Evolutionary conservation across 2,329 filamentous ascomycete genomes (phyloP).

Genomic region (Microsporum canis): DNA sequence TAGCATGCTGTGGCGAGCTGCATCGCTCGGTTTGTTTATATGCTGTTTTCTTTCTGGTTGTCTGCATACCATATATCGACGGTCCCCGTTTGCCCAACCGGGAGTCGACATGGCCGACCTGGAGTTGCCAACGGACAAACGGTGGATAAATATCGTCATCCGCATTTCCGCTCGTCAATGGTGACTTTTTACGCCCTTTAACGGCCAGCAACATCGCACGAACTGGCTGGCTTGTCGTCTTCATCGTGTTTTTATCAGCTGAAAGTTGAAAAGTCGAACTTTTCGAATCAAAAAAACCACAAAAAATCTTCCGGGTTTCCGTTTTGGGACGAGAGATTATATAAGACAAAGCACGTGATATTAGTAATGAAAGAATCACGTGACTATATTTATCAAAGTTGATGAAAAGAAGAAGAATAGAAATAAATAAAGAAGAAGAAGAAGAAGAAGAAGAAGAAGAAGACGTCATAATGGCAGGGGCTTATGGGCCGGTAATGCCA

Average conservation of each 20-base stretch:
- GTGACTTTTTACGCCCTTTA: neutral
- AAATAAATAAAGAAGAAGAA: neutral
- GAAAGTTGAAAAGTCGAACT: too few species aligned
- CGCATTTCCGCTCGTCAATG: neutral
- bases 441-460: neutral
- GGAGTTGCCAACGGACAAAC: neutral
- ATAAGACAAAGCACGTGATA: neutral
- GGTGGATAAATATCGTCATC: neutral
- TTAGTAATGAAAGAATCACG: neutral
- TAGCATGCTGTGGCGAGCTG: neutral
- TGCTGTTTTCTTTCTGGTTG: neutral
- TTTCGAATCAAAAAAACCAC: too few species aligned
- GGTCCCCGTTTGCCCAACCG: neutral
- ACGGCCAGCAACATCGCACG: neutral
- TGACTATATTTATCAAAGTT: neutral
- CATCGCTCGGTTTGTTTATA: neutral
- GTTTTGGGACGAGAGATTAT: neutral
- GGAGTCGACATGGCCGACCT: neutral
- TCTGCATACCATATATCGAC: too few species aligned
- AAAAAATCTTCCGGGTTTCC: neutral
- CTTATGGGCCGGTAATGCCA: constrained; percentile 2
- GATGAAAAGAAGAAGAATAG: neutral
- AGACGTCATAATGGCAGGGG: neutral
- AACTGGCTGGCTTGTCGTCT: too few species aligned
- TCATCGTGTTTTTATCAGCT: too few species aligned